Percentiles rank a stretch among this genome's conserved stretches.
phyloP scores from a whole-genome alignment of 805 yeast genomes.

The Priceomyces melissophilus region DNA sequence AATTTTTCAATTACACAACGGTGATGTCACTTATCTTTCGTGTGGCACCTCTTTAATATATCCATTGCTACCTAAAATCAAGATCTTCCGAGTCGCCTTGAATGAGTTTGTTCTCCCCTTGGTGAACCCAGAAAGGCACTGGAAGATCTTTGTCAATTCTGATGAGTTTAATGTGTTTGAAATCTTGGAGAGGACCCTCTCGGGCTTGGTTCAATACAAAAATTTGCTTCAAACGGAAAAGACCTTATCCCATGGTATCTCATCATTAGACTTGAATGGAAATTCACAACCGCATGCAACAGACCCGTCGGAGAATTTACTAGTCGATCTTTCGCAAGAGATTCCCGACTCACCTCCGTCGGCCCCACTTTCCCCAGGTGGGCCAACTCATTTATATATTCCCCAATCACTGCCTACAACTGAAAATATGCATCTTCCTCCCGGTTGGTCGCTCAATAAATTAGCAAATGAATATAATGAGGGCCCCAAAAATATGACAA shows the following conservation, averaged over 20 bases:
- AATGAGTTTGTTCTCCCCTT: constrained; percentile 60
- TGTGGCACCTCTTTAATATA: constrained; percentile 68
- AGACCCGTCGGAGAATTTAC: background rate
- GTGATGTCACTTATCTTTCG: constrained; percentile 56
- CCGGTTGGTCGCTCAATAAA: constrained; percentile 12
- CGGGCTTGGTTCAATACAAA: constrained; percentile 39
- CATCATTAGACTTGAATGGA: background rate
- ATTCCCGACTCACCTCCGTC: constrained; percentile 45
- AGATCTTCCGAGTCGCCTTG: constrained; percentile 48
- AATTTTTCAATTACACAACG: constrained; percentile 55
- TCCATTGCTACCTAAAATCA: constrained; percentile 66
- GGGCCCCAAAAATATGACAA: background rate
- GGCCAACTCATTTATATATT: background rate
- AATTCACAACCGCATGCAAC: background rate
- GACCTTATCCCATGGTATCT: background rate
- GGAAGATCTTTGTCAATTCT: constrained; percentile 50
- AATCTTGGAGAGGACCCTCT: constrained; percentile 36
- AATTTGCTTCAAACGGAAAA: constrained; percentile 22
- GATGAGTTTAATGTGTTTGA: constrained; percentile 23
- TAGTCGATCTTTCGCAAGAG: constrained; percentile 17
- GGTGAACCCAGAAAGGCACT: constrained; percentile 71
- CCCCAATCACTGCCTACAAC: constrained; percentile 9
- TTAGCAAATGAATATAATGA: constrained; percentile 16
- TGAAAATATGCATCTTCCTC: constrained; percentile 2
- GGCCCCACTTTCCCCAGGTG: constrained; percentile 35